Percentiles rank a stretch among this genome's conserved stretches.
phyloP scores from a whole-genome alignment of 306 rosid genomes.

The Phaseolus lunatus region DNA sequence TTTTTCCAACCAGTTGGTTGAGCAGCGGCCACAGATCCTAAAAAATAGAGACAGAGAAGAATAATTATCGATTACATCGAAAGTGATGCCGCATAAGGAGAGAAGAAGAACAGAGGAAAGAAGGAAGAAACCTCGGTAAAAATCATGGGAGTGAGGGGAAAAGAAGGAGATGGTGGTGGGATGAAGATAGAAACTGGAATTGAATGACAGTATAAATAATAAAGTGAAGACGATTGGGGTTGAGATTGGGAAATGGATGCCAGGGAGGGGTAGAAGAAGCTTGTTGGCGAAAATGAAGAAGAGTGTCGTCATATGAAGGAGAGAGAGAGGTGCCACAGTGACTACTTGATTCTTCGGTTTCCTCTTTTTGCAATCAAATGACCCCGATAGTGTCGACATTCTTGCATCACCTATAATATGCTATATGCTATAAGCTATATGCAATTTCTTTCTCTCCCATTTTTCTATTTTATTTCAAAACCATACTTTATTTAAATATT shows the following conservation, averaged over 20 bases:
- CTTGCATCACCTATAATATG: constrained; percentile 33
- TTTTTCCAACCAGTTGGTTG: constrained; percentile 43
- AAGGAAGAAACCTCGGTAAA: constrained; percentile 64
- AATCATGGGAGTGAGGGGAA: constrained; percentile 55
- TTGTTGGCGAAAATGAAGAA: neutral
- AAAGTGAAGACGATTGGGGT: neutral
- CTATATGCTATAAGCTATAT: too few relatives aligned
- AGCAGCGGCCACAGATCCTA: constrained; percentile 79
- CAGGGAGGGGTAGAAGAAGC: neutral
- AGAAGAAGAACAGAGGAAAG: neutral
- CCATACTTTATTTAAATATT: too few relatives aligned
- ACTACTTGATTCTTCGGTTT: neutral
- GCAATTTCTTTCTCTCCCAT: too few relatives aligned
- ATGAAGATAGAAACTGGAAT: neutral
- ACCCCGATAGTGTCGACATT: constrained; percentile 82
- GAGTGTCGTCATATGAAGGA: constrained; percentile 75
- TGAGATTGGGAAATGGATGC: neutral
- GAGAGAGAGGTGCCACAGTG: neutral
- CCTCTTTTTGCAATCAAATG: constrained; percentile 41
- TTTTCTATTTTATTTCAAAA: too few relatives aligned
- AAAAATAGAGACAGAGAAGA: neutral
- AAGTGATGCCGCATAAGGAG: neutral
- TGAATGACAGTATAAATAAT: neutral
- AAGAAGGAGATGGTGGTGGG: neutral
- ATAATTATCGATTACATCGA: neutral